These are phyloP conservation scores for Fusarium newnesense DNA, from an alignment of 2,329 filamentous ascomycete genomes.

Conservation along the genomic window DNA sequence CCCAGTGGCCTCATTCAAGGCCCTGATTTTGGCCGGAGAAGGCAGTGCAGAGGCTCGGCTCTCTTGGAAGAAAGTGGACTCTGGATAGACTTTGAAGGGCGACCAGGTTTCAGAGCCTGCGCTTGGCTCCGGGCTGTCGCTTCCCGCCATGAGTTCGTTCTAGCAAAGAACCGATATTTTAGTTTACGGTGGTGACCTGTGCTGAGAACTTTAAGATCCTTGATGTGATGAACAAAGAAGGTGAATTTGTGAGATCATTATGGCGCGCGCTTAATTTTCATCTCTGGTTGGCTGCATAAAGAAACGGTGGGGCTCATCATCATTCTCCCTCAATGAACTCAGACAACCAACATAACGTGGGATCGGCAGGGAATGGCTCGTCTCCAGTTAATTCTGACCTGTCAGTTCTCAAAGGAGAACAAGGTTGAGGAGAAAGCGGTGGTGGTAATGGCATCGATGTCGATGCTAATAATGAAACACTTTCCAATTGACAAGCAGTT, in stretches of 20 bases:
- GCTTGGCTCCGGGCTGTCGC: neutral
- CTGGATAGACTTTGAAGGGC: neutral
- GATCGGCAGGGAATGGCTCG: too few relatives aligned
- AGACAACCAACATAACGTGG: neutral
- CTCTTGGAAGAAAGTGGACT: conserved; percentile 40
- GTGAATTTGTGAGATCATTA: neutral
- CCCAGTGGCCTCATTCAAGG: conserved; percentile 40
- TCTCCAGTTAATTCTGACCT: too few relatives aligned
- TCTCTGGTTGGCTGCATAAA: neutral
- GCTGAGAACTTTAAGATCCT: neutral
- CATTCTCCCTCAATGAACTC: too few relatives aligned
- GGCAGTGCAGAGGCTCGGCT: conserved; percentile 40
- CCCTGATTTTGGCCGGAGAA: conserved; percentile 44
- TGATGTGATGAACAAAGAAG: neutral
- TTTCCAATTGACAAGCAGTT: too few relatives aligned
- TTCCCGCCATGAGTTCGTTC: neutral
- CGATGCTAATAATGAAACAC: too few relatives aligned
- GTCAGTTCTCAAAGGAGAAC: too few relatives aligned
- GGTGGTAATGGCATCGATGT: too few relatives aligned
- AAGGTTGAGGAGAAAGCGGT: too few relatives aligned
- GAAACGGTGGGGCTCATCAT: neutral
- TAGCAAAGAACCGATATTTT: neutral
- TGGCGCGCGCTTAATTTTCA: neutral
- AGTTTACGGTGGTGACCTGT: neutral
- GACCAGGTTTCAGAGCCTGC: neutral